phyloP scores from a whole-genome alignment of 1,284 basidiomycete species.

The Ustilago vetiveriae region DNA sequence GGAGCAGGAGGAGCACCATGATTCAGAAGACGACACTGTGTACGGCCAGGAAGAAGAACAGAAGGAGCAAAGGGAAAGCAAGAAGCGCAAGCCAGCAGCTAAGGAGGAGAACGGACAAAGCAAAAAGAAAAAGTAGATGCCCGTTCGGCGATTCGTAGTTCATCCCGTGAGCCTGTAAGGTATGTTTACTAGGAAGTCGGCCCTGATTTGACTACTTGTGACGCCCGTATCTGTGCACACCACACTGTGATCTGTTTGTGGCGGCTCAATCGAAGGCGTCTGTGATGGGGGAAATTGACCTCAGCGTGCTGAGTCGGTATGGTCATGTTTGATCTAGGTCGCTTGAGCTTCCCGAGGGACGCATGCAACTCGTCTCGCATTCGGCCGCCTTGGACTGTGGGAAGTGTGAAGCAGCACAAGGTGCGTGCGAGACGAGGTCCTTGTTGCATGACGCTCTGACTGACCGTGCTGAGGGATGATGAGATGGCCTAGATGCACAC shows the following conservation, averaged over 20 bases:
- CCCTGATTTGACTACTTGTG: too few species aligned
- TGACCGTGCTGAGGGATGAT: neutral
- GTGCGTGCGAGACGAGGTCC: neutral
- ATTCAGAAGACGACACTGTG: conserved; percentile 25
- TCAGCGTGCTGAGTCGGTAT: conserved; percentile 2
- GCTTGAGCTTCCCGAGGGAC: neutral
- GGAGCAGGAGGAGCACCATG: conserved; percentile 27
- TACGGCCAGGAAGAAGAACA: conserved; percentile 36
- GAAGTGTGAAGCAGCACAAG: conserved; percentile 5
- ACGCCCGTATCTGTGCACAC: conserved; percentile 54
- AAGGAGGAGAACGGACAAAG: conserved; percentile 14
- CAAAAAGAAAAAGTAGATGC: conserved; percentile 25
- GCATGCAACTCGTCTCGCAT: conserved; percentile 2
- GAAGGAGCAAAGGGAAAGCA: conserved; percentile 20
- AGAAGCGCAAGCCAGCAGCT: conserved; percentile 20
- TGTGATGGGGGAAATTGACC: conserved; percentile 4
- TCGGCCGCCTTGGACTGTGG: conserved; percentile 1
- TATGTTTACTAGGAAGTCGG: too few species aligned
- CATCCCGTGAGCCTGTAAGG: too few species aligned
- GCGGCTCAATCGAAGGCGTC: conserved; percentile 50
- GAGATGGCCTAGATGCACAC: too few species aligned
- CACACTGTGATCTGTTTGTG: conserved; percentile 41
- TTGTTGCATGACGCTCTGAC: neutral
- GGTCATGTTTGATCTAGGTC: conserved; percentile 14
- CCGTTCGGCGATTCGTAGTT: neutral